Base-by-base conservation (phyloP, 108 stramenopile genomes). In the Aurantiochytrium sp. region DNA sequence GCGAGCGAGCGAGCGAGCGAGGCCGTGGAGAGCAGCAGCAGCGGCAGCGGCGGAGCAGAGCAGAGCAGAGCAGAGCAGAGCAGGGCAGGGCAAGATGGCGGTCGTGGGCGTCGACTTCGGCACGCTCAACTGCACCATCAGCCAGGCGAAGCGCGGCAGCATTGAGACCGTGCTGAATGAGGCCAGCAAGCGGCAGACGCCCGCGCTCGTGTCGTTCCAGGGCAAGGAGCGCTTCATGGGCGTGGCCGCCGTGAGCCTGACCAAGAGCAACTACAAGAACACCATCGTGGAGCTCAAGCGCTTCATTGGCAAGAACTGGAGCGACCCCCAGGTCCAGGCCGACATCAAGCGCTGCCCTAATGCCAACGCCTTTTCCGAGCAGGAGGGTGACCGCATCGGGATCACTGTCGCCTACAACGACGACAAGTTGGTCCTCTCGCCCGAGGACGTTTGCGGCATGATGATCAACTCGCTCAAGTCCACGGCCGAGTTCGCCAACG, bases 111-210 rank as follows among this genome's bases (percentile, higher is more conserved):
- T 99, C 49, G 99, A 99, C 93, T 95, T 99, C 72, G 99, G 99
- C 23, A 94, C 92, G 71, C 92, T 94, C 69, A 95, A 96, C 93
- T 93, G 95, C 88, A 93, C 97, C 28, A 97, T 99, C 88, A 97
- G 97, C 35, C 95, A 97, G 71, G 98, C 98, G 4, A 97, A 96
- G 44, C 93, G 97, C 55, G 98, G 99, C 60, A 98, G 98, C 55
- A 97, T 98, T 44, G 98, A 98, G 92, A 97, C 98, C 49, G 95
- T 98, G 92, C 95, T 99, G 58, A 99, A 99, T 95, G 99, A 98
- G 76, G 96, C 94, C 89, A 96, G 96, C 83, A 97, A 98, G 91
- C 96, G 99, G 64, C 96, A 96, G 83, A 99, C 95, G 95, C 58
- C 60, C 58, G 87, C 87, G 25, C 53, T 97, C 44, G 76, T 93